Evolutionary conservation across 768 basidiomycete species (phyloP).

Genomic region (Lentinula guzmanii): DNA sequence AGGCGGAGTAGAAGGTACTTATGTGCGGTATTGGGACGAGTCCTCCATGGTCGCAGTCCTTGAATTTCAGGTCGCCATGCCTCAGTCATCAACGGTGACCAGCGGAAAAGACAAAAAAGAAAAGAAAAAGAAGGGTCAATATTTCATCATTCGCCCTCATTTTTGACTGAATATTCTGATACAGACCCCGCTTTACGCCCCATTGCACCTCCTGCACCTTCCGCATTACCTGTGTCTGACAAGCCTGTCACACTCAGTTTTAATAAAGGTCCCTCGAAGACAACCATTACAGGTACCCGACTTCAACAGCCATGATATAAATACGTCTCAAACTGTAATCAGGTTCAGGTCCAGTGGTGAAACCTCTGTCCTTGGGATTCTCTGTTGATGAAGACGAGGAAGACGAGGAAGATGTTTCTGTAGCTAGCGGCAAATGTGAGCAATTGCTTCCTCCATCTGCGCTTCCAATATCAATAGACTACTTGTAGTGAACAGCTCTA

Average conservation of each 20-base stretch:
- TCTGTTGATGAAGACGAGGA: conserved; percentile 55
- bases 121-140: conserved; percentile 55
- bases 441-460: conserved; percentile 3
- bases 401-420: conserved; percentile 36
- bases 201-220: conserved; percentile 46
- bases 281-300: conserved; percentile 19
- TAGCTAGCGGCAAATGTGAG: conserved; percentile 47
- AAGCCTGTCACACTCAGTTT: conserved; percentile 80
- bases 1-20: conserved; percentile 66
- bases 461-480: neutral
- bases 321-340: conserved; percentile 8
- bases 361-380: conserved; percentile 54
- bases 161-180: conserved; percentile 10
- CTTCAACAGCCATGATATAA: neutral
- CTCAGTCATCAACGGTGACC: conserved; percentile 29
- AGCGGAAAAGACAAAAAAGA: conserved; percentile 51
- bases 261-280: conserved; percentile 43
- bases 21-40: conserved; percentile 93
- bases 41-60: conserved; percentile 67
- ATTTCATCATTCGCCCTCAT: neutral
- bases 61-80: conserved; percentile 73
- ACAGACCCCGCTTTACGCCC: conserved; percentile 24
- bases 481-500: conserved; percentile 23
- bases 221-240: conserved; percentile 64
- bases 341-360: conserved; percentile 16